A percentile compares a stretch with the other conserved stretches of the same genome.
These are phyloP conservation scores for Mortierella sp. DNA, from an alignment of 371 early-diverging fungal species.

Conservation along the genomic window DNA sequence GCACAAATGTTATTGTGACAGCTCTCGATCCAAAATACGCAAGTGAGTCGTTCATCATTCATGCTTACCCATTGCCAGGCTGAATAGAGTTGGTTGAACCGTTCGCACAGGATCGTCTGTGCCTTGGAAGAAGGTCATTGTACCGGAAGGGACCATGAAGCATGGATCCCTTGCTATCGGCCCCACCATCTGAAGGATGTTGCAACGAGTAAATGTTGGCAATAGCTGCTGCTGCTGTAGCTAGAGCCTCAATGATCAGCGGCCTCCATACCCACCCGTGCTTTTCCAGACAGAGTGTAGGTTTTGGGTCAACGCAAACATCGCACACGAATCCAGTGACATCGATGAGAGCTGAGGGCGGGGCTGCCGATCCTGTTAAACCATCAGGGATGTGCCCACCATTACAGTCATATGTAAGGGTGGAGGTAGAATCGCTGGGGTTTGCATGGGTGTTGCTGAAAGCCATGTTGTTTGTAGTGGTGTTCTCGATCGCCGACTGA, in stretches of 20 bases:
- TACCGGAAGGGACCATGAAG: slow-evolving; percentile 4
- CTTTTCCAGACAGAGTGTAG: slow-evolving; percentile 29
- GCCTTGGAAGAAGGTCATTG: slow-evolving; percentile 20
- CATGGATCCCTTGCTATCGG: not conserved
- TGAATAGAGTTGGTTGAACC: not conserved
- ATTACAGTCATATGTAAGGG: not conserved
- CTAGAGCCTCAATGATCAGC: slow-evolving; percentile 33
- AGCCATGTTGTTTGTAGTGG: slow-evolving; percentile 4
- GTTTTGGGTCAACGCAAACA: slow-evolving; percentile 22
- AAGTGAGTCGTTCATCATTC: too few relatives aligned
- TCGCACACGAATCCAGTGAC: not conserved
- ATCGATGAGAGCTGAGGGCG: not conserved
- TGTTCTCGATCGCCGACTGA: slow-evolving; percentile 6
- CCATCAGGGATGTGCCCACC: too few relatives aligned
- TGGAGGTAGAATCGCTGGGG: not conserved
- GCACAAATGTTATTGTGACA: too few relatives aligned
- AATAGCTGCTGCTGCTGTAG: slow-evolving; percentile 48
- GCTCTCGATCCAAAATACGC: not conserved
- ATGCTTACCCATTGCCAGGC: not conserved
- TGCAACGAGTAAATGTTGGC: slow-evolving; percentile 22
- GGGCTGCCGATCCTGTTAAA: too few relatives aligned
- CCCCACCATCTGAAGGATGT: not conserved
- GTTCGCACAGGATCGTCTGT: not conserved
- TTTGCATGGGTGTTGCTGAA: slow-evolving; percentile 1
- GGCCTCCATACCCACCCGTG: slow-evolving; percentile 33